Percentiles rank a stretch among this genome's conserved stretches.
Conservation (phyloP, 2,329 filamentous ascomycete genomes). For the Canariomyces notabilis region DNA sequence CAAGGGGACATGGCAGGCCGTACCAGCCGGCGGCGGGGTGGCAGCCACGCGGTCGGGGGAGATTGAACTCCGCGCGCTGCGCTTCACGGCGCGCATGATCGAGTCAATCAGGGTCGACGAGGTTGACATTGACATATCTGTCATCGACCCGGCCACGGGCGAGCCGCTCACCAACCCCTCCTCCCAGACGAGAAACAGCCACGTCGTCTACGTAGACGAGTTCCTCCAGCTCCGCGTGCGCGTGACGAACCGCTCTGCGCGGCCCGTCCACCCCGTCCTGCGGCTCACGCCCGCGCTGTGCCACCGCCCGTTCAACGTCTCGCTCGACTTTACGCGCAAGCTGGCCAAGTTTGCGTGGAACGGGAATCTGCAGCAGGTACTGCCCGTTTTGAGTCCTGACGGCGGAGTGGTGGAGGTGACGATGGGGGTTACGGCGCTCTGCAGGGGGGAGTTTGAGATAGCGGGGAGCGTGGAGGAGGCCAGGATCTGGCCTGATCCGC, state of each 20-base stretch:
- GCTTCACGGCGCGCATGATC: slow-evolving; percentile 72
- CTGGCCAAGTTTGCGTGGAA: slow-evolving; percentile 66
- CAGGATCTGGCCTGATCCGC: slow-evolving; percentile 41
- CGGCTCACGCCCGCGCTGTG: slow-evolving; percentile 72
- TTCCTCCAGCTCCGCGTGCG: slow-evolving; percentile 67
- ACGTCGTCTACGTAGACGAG: slow-evolving; percentile 45
- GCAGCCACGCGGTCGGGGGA: slow-evolving; percentile 54
- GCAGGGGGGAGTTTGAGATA: slow-evolving; percentile 77
- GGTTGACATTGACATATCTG: slow-evolving; percentile 59
- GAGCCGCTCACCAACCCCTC: neutral
- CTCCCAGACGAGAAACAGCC: slow-evolving; percentile 8
- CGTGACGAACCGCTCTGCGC: slow-evolving; percentile 67
- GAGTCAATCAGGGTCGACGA: slow-evolving; percentile 79
- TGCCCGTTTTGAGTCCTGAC: slow-evolving; percentile 59
- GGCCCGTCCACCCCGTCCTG: slow-evolving; percentile 65
- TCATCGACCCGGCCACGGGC: slow-evolving; percentile 35
- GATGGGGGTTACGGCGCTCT: slow-evolving; percentile 69
- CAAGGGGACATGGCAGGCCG: slow-evolving; percentile 61
- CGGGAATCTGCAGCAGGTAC: slow-evolving; percentile 70
- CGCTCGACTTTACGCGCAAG: slow-evolving; percentile 76
- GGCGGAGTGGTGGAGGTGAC: slow-evolving; percentile 56
- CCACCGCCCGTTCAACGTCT: slow-evolving; percentile 64
- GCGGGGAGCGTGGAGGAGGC: slow-evolving; percentile 78
- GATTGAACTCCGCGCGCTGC: slow-evolving; percentile 71
- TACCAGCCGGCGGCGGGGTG: slow-evolving; percentile 35